phyloP scores from a whole-genome alignment of 345 rosid genomes.

The Eutrema japonicum region DNA sequence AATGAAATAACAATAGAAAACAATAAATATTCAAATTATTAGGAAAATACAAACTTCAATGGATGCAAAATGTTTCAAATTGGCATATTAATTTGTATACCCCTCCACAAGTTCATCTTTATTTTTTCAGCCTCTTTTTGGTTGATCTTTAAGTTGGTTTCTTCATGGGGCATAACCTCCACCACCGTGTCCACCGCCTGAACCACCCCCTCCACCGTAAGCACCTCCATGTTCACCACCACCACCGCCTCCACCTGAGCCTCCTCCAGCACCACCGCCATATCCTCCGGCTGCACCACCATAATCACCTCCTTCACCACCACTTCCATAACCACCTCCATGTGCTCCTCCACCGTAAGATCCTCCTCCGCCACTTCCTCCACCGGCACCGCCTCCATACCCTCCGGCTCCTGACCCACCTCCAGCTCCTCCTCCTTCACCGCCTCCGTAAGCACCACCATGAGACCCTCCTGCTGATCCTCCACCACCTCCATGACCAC shows the following conservation, averaged over 20 bases:
- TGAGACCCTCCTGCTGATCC: constrained; percentile 41
- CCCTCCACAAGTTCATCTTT: constrained; percentile 36
- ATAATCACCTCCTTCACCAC: constrained; percentile 43
- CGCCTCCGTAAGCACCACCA: constrained; percentile 45
- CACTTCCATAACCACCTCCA: constrained; percentile 46
- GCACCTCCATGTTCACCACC: constrained; percentile 35
- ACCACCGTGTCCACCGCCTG: constrained; percentile 49
- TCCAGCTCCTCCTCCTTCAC: constrained; percentile 46
- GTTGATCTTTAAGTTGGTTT: constrained; percentile 16
- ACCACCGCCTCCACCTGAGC: constrained; percentile 38
- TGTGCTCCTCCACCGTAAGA: constrained; percentile 44
- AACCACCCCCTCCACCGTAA: constrained; percentile 42
- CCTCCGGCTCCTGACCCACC: constrained; percentile 41
- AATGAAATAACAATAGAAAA: constrained; percentile 1
- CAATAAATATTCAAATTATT: constrained; percentile 33
- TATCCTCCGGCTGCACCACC: constrained; percentile 43
- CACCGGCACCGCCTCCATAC: constrained; percentile 43
- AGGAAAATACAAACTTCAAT: constrained; percentile 37
- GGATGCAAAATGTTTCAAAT: constrained; percentile 41
- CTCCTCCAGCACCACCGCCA: constrained; percentile 46
- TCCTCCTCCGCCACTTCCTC: constrained; percentile 46
- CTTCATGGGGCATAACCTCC: constrained; percentile 48
- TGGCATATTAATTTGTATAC: constrained; percentile 42
- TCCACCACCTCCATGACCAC: constrained; percentile 46
- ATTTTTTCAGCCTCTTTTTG: constrained; percentile 27